Conservation (phyloP, 2,329 filamentous ascomycete species). For the Hypoxylon sp. region DNA sequence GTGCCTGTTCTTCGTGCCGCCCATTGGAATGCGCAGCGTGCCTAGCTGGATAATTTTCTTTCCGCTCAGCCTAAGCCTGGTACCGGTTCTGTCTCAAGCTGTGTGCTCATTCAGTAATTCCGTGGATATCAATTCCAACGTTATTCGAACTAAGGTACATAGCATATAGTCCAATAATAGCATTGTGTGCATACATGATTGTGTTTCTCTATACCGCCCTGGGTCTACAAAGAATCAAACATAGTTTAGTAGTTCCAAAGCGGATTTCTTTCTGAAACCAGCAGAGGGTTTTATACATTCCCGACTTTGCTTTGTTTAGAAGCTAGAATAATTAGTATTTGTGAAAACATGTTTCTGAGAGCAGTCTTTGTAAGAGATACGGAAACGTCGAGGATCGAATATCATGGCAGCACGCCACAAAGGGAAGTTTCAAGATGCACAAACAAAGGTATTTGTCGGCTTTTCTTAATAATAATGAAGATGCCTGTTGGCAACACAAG, state of each 20-base stretch:
- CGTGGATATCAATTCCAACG: not conserved
- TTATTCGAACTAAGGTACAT: constrained; percentile 23
- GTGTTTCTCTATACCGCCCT: not conserved
- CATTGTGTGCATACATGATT: not conserved
- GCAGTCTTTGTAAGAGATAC: constrained; percentile 34
- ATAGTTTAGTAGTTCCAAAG: constrained; percentile 15
- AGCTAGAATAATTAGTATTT: not conserved
- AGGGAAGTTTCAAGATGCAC: constrained; percentile 35
- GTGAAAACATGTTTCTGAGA: constrained; percentile 10
- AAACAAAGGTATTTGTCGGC: constrained; percentile 42
- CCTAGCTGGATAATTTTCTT: constrained; percentile 1
- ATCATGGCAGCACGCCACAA: constrained; percentile 35
- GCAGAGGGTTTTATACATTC: constrained; percentile 27
- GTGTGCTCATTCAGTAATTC: not conserved
- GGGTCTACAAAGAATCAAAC: not conserved
- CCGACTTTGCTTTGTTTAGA: constrained; percentile 34
- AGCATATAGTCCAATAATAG: constrained; percentile 17
- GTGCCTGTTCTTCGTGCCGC: constrained; percentile 14
- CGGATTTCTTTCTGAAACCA: constrained; percentile 37
- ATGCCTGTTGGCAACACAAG: constrained; percentile 17
- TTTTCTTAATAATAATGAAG: constrained; percentile 40
- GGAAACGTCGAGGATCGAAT: constrained; percentile 40
- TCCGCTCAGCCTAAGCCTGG: not conserved
- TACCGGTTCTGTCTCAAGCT: constrained; percentile 2
- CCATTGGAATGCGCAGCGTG: constrained; percentile 28